Conservation (phyloP, 78 protist genomes). For the Guillardia theta region DNA sequence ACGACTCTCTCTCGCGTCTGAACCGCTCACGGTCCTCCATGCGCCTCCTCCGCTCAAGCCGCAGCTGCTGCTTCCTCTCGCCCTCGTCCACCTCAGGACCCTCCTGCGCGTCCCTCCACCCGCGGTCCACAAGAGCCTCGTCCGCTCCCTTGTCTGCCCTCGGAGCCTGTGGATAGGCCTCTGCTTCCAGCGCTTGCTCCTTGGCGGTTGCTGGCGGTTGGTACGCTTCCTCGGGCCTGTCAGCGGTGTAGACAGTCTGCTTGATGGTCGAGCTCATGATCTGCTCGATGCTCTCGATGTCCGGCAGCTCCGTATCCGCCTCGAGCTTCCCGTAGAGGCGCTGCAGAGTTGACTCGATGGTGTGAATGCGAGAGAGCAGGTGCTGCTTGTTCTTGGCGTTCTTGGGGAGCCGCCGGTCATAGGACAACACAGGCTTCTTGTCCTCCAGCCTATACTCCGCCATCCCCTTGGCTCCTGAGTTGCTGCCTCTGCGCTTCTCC, state of each 20-base stretch:
- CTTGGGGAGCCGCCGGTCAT: background rate
- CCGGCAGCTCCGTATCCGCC: background rate
- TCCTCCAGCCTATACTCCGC: slow-evolving; percentile 9
- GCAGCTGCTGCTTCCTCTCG: background rate
- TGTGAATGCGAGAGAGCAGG: slow-evolving; percentile 21
- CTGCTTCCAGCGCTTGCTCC: background rate
- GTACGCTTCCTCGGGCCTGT: background rate
- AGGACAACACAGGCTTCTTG: background rate
- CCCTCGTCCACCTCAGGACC: background rate
- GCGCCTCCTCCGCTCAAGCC: background rate
- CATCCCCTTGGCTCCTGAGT: too few relatives aligned
- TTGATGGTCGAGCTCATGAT: slow-evolving; percentile 9
- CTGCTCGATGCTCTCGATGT: slow-evolving; percentile 32
- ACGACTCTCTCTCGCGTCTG: background rate
- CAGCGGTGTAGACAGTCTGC: background rate
- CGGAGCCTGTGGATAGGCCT: background rate
- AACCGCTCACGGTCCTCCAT: background rate
- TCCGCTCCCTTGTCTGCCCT: background rate
- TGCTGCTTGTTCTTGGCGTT: slow-evolving; percentile 29
- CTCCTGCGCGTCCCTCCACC: background rate
- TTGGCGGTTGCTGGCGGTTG: background rate
- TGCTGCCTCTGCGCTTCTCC: background rate
- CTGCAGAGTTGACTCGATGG: slow-evolving; percentile 20
- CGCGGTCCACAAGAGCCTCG: too few relatives aligned
- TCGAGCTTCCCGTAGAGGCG: slow-evolving; percentile 28